Conservation (phyloP, 169 alveolate genomes). For the Eimeria praecox region DNA sequence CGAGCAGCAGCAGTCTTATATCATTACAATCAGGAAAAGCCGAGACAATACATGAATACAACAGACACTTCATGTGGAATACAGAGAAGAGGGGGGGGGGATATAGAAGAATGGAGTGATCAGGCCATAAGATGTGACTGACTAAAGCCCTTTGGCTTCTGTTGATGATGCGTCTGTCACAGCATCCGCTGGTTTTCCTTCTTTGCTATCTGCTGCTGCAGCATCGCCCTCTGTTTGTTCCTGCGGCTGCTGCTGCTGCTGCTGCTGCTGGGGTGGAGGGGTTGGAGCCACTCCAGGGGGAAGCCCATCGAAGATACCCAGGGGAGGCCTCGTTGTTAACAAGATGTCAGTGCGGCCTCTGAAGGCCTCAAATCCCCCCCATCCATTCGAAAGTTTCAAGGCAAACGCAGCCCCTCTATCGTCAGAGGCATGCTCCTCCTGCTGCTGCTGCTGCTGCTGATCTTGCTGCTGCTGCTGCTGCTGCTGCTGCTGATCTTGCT, state of each 20-base stretch:
- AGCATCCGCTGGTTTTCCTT: background rate
- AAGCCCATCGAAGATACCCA: slow-evolving; percentile 13
- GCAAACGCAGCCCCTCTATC: background rate
- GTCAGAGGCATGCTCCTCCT: background rate
- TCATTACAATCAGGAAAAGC: no score
- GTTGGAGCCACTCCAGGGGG: slow-evolving; percentile 32
- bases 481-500: slow-evolving; percentile 8
- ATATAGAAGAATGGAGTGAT: no score
- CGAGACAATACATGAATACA: background rate
- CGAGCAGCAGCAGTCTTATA: background rate
- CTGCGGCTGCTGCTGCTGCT: slow-evolving; percentile 44
- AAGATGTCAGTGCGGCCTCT: slow-evolving; percentile 46
- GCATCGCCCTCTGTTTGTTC: background rate
- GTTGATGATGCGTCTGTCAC: background rate
- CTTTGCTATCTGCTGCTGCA: background rate
- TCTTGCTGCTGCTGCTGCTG: slow-evolving; percentile 69
- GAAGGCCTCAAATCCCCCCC: slow-evolving; percentile 44
- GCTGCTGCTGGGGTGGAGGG: slow-evolving; percentile 13
- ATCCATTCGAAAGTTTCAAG: background rate
- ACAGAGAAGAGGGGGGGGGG: background rate
- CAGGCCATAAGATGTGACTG: no score
- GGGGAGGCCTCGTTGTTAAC: background rate
- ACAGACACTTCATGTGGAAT: background rate
- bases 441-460: no score
- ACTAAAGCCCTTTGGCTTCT: background rate